phyloP scores from a whole-genome alignment of 2,329 filamentous ascomycete genomes.

The Pseudogymnoascus sp. region DNA sequence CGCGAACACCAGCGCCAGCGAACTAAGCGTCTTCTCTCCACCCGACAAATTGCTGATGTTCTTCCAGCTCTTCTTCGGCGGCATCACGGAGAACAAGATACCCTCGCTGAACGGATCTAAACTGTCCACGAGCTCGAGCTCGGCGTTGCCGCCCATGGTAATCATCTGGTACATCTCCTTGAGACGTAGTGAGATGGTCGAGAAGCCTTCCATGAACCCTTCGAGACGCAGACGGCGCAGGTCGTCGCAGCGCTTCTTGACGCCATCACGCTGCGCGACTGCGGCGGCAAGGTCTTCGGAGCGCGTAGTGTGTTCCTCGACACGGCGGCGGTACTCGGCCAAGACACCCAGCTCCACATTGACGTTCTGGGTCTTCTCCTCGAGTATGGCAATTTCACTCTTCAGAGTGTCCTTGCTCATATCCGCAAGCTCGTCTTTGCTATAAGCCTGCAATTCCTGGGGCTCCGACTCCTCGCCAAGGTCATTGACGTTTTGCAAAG shows the following conservation, averaged over 20 bases:
- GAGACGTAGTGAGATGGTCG: conserved; percentile 81
- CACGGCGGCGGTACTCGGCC: conserved; percentile 77
- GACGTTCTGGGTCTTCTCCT: conserved; percentile 74
- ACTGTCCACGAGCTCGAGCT: conserved; percentile 92
- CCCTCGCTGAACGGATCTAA: conserved; percentile 95
- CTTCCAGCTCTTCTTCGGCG: conserved; percentile 99
- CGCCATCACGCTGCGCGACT: conserved; percentile 69
- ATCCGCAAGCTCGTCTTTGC: conserved; percentile 59
- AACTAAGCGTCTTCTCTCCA: conserved; percentile 94
- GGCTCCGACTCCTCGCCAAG: conserved; percentile 48
- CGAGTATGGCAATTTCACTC: conserved; percentile 56
- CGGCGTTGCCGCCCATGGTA: conserved; percentile 97
- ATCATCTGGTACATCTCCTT: conserved; percentile 99
- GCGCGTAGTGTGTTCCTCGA: conserved; percentile 72
- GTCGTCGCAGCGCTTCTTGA: conserved; percentile 89
- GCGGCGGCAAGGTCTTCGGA: conserved; percentile 78
- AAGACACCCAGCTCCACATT: conserved; percentile 85
- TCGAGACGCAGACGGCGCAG: conserved; percentile 83
- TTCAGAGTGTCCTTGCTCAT: conserved; percentile 61
- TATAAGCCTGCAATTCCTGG: conserved; percentile 69
- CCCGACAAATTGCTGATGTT: conserved; percentile 94
- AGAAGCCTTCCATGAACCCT: conserved; percentile 98
- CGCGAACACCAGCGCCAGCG: conserved; percentile 92
- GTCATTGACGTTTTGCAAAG: conserved; percentile 72
- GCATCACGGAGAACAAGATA: conserved; percentile 97